Conservation (phyloP, 441 rosid species). For the Mallotus repandus region DNA sequence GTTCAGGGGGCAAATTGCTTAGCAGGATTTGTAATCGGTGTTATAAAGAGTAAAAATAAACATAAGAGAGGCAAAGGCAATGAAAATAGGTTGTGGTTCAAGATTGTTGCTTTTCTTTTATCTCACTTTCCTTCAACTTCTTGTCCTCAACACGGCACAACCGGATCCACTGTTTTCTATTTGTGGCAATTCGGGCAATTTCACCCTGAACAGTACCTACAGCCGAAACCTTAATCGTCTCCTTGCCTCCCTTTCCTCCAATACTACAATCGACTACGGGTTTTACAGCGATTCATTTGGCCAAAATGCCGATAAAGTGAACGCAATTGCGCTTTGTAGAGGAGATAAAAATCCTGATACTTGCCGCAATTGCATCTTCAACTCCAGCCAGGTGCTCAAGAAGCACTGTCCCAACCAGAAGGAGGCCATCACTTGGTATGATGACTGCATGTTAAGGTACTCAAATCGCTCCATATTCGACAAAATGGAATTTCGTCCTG, state of each 20-base stretch:
- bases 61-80: neutral
- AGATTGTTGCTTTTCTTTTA: neutral
- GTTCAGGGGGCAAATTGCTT: too few species aligned
- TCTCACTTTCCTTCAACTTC: slow-evolving; percentile 6
- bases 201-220: slow-evolving; percentile 7
- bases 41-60: neutral
- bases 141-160: neutral
- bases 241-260: neutral
- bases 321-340: neutral
- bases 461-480: neutral
- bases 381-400: neutral
- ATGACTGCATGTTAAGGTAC: slow-evolving; percentile 16
- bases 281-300: neutral
- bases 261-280: neutral
- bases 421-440: slow-evolving; percentile 10
- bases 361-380: neutral
- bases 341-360: too few species aligned
- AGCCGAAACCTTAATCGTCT: neutral
- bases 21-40: too few species aligned
- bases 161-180: neutral
- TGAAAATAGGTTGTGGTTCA: neutral
- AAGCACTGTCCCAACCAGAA: neutral
- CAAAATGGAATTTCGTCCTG: neutral
- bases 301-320: neutral
- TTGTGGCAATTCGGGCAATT: neutral